Evolutionary conservation across 1,284 basidiomycete genomes (phyloP), one percentile per base, ranked within the genome.

Genomic region (Leucoagaricus sp.): DNA sequence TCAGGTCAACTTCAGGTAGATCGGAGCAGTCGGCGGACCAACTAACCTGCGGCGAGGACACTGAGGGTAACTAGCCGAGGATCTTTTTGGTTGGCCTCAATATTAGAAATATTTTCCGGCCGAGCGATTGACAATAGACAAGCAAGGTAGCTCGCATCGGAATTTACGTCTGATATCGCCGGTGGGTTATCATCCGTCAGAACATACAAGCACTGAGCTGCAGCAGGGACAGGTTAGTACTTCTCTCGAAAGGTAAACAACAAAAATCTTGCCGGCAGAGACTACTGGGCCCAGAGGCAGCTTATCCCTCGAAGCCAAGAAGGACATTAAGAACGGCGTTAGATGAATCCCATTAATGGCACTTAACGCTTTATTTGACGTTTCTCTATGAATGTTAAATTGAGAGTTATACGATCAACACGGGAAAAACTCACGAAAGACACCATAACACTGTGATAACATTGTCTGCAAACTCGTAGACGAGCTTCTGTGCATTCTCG

Each of bases 371-470:
- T 96, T 96, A 73, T 94, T 92, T 53, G 90, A 94, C 1, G 93
- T 94, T 78, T 94, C 92, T 69, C 92, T 92, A 78, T 70, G 69
- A 60, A 72, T 67, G 49, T 66, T 72, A 72, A 71, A 64, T 57
- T 33, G 53, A 21, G 25, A n/a, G 41, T 25, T 21, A 5, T 23
- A 21, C 19, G 17, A 40, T 53, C 31, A 41, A 49, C 13, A 29
- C 9, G 15, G 47, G 50, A 55, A 8, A 4, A 19, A 79, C 91
- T 83, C 74, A 94, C 93, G 91, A 91, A 58, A 98, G 80, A 73
- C 93, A 94, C 95, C 95, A 97, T 28, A 98, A 71, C 21, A 92
- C 84, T 8, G 92, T 94, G 61, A 96, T 89, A 26, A 96, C 83
- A 71, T 94, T 96, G 64, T 97, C 94, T 2, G 93, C 84, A 66